Conservation (phyloP, 1,284 basidiomycete genomes). For the Fomitopsis schrenkii region DNA sequence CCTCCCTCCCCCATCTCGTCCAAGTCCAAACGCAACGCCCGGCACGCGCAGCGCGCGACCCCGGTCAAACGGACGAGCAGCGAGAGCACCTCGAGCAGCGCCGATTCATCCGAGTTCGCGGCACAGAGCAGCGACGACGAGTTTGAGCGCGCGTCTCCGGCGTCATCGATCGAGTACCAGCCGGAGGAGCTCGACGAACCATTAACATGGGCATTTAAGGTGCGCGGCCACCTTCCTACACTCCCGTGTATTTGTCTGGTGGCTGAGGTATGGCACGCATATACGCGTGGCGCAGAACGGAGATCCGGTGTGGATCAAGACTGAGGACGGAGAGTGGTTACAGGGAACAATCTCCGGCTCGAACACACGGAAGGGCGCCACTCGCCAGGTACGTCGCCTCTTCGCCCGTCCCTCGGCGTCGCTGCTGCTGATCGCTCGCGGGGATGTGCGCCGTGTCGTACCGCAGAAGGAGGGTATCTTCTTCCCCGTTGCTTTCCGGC, state of each 20-base stretch:
- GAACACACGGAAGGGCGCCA: slow-evolving; percentile 9
- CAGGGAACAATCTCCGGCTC: slow-evolving; percentile 11
- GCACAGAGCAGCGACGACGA: slow-evolving; percentile 1
- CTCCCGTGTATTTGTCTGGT: not conserved
- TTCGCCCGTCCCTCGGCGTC: not conserved
- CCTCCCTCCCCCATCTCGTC: not conserved
- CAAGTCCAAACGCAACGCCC: not conserved
- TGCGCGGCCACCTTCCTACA: not conserved
- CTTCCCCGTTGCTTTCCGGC: slow-evolving; percentile 44
- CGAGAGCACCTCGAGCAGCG: slow-evolving; percentile 5
- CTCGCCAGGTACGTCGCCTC: slow-evolving; percentile 10
- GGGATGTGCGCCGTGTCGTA: not conserved
- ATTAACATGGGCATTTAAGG: slow-evolving; percentile 12
- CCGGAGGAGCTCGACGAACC: slow-evolving; percentile 17
- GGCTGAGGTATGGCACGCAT: not conserved
- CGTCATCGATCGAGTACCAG: slow-evolving; percentile 6
- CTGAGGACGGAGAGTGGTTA: slow-evolving; percentile 12
- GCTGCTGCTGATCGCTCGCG: not conserved
- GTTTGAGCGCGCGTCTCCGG: not conserved
- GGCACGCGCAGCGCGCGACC: not conserved
- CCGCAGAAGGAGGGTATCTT: slow-evolving; percentile 42
- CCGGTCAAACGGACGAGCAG: not conserved
- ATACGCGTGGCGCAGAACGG: slow-evolving; percentile 9
- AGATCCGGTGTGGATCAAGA: slow-evolving; percentile 14
- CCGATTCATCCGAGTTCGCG: slow-evolving; percentile 6